Conservation (phyloP, 148 eudicot species). For the Suaeda aralocaspica region DNA sequence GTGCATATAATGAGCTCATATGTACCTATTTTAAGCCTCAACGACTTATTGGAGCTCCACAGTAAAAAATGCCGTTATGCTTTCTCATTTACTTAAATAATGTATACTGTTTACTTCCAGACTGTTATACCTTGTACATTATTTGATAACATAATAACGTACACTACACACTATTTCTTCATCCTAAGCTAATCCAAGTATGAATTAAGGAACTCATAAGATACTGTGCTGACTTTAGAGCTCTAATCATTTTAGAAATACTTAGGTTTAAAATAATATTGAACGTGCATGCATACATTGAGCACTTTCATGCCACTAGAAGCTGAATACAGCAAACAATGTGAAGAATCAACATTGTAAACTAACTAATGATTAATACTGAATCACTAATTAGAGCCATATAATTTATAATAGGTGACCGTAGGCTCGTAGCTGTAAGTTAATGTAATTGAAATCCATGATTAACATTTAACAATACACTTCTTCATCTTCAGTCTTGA, state of each 20-base stretch:
- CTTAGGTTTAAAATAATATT: not conserved
- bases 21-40: no score
- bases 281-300: slow-evolving; percentile 24
- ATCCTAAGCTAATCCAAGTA: not conserved
- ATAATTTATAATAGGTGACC: not conserved
- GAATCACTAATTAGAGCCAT: not conserved
- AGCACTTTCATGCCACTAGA: slow-evolving; percentile 19
- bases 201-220: no score
- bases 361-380: not conserved
- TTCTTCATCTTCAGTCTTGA: no score
- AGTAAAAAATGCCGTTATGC: no score
- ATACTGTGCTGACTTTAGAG: slow-evolving; percentile 1
- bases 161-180: not conserved
- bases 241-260: not conserved
- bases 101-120: no score
- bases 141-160: not conserved
- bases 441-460: not conserved
- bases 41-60: no score
- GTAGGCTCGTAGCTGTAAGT: not conserved
- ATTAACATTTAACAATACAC: not conserved
- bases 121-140: no score
- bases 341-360: not conserved
- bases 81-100: no score
- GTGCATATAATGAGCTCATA: no score
- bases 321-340: not conserved